A percentile compares a stretch with the other conserved stretches of the same genome.
phyloP scores from a whole-genome alignment of 1,284 basidiomycete species.

The Cryptococcus sp. region DNA sequence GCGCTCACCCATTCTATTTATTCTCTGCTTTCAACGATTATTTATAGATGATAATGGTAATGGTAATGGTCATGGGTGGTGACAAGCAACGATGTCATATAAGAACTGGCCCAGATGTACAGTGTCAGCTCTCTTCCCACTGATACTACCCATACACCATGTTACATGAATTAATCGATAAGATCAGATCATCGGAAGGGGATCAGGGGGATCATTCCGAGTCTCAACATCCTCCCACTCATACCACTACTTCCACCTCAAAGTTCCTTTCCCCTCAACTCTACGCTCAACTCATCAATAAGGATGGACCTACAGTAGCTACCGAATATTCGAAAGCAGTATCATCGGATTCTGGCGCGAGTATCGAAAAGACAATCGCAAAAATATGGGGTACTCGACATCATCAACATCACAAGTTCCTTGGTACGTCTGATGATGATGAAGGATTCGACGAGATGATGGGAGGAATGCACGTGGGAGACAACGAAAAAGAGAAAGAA shows the following conservation, averaged over 20 bases:
- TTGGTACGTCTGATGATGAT: conserved; percentile 4
- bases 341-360: neutral
- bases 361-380: conserved; percentile 8
- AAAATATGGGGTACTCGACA: conserved; percentile 8
- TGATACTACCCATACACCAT: too few relatives aligned
- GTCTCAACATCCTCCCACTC: too few relatives aligned
- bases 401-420: conserved; percentile 9
- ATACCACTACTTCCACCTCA: neutral
- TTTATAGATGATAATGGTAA: too few relatives aligned
- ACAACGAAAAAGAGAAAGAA: neutral
- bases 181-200: too few relatives aligned
- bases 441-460: conserved; percentile 4
- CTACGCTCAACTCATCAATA: neutral
- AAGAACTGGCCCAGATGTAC: too few relatives aligned
- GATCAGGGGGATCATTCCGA: too few relatives aligned
- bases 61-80: too few relatives aligned
- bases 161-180: too few relatives aligned
- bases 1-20: too few relatives aligned
- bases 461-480: neutral
- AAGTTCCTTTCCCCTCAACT: neutral
- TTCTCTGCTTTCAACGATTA: too few relatives aligned
- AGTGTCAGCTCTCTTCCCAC: too few relatives aligned
- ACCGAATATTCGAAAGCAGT: neutral
- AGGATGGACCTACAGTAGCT: neutral
- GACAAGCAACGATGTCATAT: too few relatives aligned